Conservation (phyloP, 2,329 filamentous ascomycete species). For the Aureobasidium lini region DNA sequence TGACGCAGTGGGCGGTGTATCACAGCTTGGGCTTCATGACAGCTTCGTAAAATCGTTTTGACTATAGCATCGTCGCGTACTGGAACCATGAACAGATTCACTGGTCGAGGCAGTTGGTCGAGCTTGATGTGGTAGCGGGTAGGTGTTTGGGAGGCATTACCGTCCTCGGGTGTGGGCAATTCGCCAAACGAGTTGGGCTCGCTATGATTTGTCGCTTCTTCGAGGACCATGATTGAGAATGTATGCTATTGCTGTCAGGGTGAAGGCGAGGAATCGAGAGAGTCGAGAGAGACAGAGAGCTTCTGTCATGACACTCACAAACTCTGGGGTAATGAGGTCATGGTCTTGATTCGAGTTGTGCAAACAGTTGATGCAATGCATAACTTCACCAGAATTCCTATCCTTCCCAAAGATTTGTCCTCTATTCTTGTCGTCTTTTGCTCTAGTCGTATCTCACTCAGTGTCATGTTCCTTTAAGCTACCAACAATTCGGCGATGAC, state of each 20-base stretch:
- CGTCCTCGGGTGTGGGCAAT: not conserved
- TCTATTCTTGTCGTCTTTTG: too few species aligned
- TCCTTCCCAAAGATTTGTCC: not conserved
- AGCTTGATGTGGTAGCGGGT: slow-evolving; percentile 28
- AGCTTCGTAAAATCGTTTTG: slow-evolving; percentile 25
- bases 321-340: not conserved
- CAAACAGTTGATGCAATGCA: not conserved
- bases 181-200: slow-evolving; percentile 4
- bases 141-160: not conserved
- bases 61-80: slow-evolving; percentile 25
- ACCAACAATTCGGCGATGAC: too few species aligned
- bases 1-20: slow-evolving; percentile 31
- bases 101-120: slow-evolving; percentile 30
- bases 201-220: not conserved
- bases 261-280: not conserved
- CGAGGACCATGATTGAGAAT: not conserved
- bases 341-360: not conserved
- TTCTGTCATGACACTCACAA: not conserved
- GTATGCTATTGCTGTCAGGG: not conserved
- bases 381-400: not conserved
- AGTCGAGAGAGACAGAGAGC: not conserved
- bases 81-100: slow-evolving; percentile 28
- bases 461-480: too few species aligned
- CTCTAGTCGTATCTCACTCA: too few species aligned
- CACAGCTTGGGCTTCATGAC: slow-evolving; percentile 23